These are phyloP conservation scores for Nadsonia commutata DNA, from an alignment of 1,139 yeast genomes.

Conservation along the genomic window DNA sequence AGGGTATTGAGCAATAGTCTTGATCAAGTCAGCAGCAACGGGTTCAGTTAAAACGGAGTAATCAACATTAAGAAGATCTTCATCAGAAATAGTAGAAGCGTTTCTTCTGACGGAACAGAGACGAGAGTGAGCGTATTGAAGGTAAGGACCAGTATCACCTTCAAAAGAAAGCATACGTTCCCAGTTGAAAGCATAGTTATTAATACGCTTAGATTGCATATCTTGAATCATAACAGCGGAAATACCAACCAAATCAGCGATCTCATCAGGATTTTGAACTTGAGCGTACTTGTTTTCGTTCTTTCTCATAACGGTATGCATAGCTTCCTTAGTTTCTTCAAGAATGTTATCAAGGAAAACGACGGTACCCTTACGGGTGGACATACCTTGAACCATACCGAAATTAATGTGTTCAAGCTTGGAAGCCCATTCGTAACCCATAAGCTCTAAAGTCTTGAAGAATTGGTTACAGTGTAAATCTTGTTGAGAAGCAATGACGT, in stretches of 20 bases:
- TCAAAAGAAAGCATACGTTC: slow-evolving; percentile 96
- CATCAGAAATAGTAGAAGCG: slow-evolving; percentile 22
- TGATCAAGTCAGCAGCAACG: slow-evolving; percentile 55
- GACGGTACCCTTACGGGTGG: slow-evolving; percentile 96
- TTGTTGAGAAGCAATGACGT: slow-evolving; percentile 92
- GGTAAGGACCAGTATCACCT: slow-evolving; percentile 99
- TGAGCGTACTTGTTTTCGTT: slow-evolving; percentile 86
- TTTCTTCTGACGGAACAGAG: slow-evolving; percentile 90
- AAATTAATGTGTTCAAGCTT: slow-evolving; percentile 73
- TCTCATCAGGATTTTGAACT: slow-evolving; percentile 86
- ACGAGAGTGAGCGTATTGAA: slow-evolving; percentile 97
- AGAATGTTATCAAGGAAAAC: slow-evolving; percentile 89
- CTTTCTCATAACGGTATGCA: slow-evolving; percentile 96
- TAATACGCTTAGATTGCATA: slow-evolving; percentile 94
- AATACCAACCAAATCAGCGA: slow-evolving; percentile 92
- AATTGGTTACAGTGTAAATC: slow-evolving; percentile 90
- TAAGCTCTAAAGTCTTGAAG: slow-evolving; percentile 83
- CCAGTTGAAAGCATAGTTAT: slow-evolving; percentile 96
- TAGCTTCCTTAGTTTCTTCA: slow-evolving; percentile 85
- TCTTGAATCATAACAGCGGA: slow-evolving; percentile 99
- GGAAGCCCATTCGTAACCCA: slow-evolving; percentile 84
- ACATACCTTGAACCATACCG: slow-evolving; percentile 98
- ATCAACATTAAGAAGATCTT: slow-evolving; percentile 45
- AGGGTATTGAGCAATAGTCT: slow-evolving; percentile 82
- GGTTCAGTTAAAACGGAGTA: slow-evolving; percentile 61